phyloP scores from a whole-genome alignment of 1,139 yeast species.

The Suhomyces coccinellae region DNA sequence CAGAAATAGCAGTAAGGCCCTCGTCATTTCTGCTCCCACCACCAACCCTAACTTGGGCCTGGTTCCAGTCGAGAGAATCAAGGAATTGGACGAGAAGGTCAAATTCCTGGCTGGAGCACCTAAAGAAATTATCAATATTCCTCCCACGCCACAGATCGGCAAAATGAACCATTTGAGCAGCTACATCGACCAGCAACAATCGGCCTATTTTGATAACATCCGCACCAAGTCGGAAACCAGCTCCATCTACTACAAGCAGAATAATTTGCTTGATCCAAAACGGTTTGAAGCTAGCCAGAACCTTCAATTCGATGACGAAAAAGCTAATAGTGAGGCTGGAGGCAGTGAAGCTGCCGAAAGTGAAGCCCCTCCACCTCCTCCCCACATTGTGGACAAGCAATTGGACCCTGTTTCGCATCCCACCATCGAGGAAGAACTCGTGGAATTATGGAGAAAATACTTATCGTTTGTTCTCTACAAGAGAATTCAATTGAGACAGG shows the following conservation, averaged over 20 bases:
- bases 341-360: slow-evolving; percentile 21
- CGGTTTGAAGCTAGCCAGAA: slow-evolving; percentile 5
- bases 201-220: slow-evolving; percentile 17
- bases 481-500: slow-evolving; percentile 45
- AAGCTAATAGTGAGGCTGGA: slow-evolving; percentile 2
- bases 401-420: slow-evolving; percentile 3
- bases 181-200: slow-evolving; percentile 34
- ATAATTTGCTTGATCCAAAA: slow-evolving; percentile 15
- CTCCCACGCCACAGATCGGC: slow-evolving; percentile 9
- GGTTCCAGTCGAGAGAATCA: slow-evolving; percentile 20
- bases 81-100: slow-evolving; percentile 26
- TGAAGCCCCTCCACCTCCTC: slow-evolving; percentile 32
- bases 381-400: slow-evolving; percentile 17
- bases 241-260: slow-evolving; percentile 21
- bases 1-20: slow-evolving; percentile 3
- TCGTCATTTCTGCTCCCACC: slow-evolving; percentile 27
- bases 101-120: slow-evolving; percentile 33
- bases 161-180: slow-evolving; percentile 27
- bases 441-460: slow-evolving; percentile 40
- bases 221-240: slow-evolving; percentile 16
- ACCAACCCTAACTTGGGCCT: slow-evolving; percentile 34
- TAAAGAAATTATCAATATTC: slow-evolving; percentile 10
- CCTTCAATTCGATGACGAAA: slow-evolving; percentile 1
- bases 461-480: slow-evolving; percentile 38
- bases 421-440: slow-evolving; percentile 16